Evolutionary conservation across 176 grass and related monocot species (phyloP).

Genomic region (Typha latifolia): DNA sequence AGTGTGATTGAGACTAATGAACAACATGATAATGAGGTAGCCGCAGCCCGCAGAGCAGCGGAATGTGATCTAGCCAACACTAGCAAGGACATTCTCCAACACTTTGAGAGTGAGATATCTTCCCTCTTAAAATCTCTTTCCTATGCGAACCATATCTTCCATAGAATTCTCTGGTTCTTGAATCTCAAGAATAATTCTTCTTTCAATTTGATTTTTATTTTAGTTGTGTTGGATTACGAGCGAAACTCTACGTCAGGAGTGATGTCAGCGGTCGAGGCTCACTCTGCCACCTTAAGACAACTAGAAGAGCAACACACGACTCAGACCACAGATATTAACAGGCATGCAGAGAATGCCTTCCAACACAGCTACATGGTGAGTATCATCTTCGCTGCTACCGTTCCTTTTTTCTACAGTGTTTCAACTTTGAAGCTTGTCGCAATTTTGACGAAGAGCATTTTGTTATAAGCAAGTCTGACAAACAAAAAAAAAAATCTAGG

Average conservation of each 20-base stretch:
- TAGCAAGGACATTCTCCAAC: constrained; percentile 45
- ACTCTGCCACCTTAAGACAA: constrained; percentile 32
- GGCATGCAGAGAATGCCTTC: constrained; percentile 48
- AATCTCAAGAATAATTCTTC: not conserved
- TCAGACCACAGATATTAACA: constrained; percentile 46
- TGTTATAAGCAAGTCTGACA: not conserved
- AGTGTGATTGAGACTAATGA: constrained; percentile 43
- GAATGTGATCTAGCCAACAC: constrained; percentile 35
- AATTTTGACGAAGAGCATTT: not conserved
- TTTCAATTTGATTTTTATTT: constrained; percentile 10
- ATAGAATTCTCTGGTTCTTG: not conserved
- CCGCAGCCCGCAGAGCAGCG: constrained; percentile 39
- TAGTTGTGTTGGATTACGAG: constrained; percentile 39
- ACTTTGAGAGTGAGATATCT: constrained; percentile 53
- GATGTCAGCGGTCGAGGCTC: constrained; percentile 39
- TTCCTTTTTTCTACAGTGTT: not conserved
- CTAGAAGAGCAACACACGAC: constrained; percentile 45
- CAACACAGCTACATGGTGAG: constrained; percentile 55
- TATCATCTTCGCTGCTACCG: not conserved
- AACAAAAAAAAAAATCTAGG: constrained; percentile 24
- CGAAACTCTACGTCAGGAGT: constrained; percentile 31
- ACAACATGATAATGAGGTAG: constrained; percentile 64
- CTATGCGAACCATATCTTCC: not conserved
- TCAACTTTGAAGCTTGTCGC: too few relatives aligned
- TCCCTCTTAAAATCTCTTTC: not conserved